These are phyloP conservation scores for Crithidia thermophila DNA, from an alignment of 208 protist genomes.

Conservation along the genomic window DNA sequence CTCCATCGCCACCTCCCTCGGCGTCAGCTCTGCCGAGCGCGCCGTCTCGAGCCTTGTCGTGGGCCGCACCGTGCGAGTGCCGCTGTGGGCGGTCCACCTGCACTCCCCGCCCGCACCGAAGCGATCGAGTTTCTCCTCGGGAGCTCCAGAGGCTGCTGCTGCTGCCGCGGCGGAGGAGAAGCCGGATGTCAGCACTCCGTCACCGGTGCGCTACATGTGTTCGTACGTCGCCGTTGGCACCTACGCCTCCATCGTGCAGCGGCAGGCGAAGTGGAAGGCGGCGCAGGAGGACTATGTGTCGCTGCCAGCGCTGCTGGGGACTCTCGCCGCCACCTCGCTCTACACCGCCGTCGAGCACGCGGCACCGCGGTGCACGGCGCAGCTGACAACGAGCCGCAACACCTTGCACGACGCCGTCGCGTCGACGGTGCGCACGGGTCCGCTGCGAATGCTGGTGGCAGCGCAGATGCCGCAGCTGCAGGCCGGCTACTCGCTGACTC, in stretches of 20 bases:
- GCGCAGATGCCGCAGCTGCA: constrained; percentile 82
- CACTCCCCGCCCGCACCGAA: constrained; percentile 9
- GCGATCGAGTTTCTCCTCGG: neutral
- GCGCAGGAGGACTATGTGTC: constrained; percentile 68
- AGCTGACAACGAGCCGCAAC: constrained; percentile 13
- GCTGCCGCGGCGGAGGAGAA: no score
- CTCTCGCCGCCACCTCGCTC: constrained; percentile 45
- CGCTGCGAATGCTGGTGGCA: constrained; percentile 61
- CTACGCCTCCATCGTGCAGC: constrained; percentile 58
- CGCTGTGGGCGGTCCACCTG: constrained; percentile 72
- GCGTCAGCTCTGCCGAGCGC: constrained; percentile 61
- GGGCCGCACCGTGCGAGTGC: constrained; percentile 52
- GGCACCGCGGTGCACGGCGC: constrained; percentile 30
- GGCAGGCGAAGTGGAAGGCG: constrained; percentile 43
- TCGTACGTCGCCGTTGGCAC: constrained; percentile 68
- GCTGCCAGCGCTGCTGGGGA: constrained; percentile 41
- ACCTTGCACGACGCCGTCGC: neutral
- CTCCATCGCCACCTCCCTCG: constrained; percentile 74
- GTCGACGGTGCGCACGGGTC: neutral
- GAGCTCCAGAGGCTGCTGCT: no score
- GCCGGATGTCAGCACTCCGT: neutral
- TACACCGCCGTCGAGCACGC: constrained; percentile 56
- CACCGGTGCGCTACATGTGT: constrained; percentile 57
- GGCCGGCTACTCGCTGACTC: constrained; percentile 70
- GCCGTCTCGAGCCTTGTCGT: constrained; percentile 66